Conservation (phyloP, 2,329 filamentous ascomycete genomes). For the Diaporthe nobilis region DNA sequence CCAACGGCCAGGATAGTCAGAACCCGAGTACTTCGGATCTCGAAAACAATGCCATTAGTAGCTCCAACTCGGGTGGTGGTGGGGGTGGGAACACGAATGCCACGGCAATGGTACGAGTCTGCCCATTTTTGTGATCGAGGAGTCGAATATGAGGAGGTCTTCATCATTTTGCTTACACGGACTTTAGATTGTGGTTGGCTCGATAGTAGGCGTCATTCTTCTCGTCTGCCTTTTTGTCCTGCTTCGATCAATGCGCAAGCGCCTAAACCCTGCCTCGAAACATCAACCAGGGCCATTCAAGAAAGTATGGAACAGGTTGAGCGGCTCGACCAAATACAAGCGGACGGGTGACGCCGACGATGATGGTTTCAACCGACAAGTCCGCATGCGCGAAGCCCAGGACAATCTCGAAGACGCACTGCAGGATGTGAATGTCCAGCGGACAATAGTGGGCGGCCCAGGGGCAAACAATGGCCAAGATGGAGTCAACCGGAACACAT, state of each 20-base stretch:
- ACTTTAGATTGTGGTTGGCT: conserved; percentile 46
- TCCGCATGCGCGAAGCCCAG: conserved; percentile 41
- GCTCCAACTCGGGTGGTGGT: neutral
- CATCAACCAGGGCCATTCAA: conserved; percentile 66
- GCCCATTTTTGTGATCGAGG: neutral
- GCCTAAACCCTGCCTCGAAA: conserved; percentile 60
- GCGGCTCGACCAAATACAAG: conserved; percentile 45
- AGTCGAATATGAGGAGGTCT: neutral
- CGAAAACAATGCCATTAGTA: neutral
- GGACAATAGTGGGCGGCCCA: conserved; percentile 27
- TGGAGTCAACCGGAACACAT: conserved; percentile 83
- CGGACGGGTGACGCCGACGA: conserved; percentile 46
- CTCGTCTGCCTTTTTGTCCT: conserved; percentile 44
- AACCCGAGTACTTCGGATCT: neutral
- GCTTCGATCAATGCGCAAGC: conserved; percentile 45
- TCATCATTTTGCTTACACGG: neutral
- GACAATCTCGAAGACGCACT: conserved; percentile 44
- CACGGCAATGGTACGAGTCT: conserved; percentile 36
- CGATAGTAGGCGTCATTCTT: conserved; percentile 46
- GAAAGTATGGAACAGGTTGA: conserved; percentile 65
- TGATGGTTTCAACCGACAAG: conserved; percentile 39
- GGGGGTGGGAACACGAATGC: conserved; percentile 13
- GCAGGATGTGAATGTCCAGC: conserved; percentile 30
- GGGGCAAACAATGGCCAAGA: conserved; percentile 28
- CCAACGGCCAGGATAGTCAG: conserved; percentile 1